phyloP scores from a whole-genome alignment of 805 yeast species.

The Vanderwaltozyma yarrowii region DNA sequence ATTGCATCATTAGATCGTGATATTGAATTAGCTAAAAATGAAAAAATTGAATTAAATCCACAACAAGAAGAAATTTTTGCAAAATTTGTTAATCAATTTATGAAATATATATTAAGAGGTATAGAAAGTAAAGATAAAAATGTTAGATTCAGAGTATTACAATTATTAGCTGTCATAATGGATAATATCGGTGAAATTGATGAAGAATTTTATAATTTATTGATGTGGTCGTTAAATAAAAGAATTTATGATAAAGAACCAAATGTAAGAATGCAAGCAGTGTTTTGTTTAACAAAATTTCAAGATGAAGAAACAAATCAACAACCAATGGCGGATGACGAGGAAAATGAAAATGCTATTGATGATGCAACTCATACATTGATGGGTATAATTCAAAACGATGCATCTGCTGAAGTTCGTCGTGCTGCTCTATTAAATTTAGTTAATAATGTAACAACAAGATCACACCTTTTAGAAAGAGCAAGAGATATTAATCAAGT shows the following conservation, averaged over 20 bases:
- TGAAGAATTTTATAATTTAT: conserved; percentile 53
- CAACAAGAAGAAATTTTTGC: conserved; percentile 37
- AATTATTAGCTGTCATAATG: conserved; percentile 60
- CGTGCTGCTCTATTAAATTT: conserved; percentile 72
- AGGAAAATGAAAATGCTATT: conserved; percentile 8
- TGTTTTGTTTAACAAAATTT: conserved; percentile 65
- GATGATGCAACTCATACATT: conserved; percentile 40
- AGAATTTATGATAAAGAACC: conserved; percentile 71
- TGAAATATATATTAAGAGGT: conserved; percentile 66
- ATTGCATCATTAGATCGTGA: conserved; percentile 37
- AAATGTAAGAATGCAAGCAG: conserved; percentile 72
- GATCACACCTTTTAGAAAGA: conserved; percentile 57
- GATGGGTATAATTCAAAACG: conserved; percentile 53
- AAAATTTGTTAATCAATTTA: conserved; percentile 48
- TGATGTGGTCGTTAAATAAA: conserved; percentile 49
- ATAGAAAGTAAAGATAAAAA: conserved; percentile 63
- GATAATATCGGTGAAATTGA: conserved; percentile 67
- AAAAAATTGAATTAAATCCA: conserved; percentile 20
- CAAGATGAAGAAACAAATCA: conserved; percentile 45
- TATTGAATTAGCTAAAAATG: conserved; percentile 11
- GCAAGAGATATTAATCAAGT: conserved; percentile 69
- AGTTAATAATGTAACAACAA: conserved; percentile 42
- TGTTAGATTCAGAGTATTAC: conserved; percentile 75
- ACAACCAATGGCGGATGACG: conserved; percentile 3
- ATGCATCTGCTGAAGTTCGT: conserved; percentile 80